Conservation (phyloP, 768 basidiomycete genomes). For the Udeniomyces megalosporus region DNA sequence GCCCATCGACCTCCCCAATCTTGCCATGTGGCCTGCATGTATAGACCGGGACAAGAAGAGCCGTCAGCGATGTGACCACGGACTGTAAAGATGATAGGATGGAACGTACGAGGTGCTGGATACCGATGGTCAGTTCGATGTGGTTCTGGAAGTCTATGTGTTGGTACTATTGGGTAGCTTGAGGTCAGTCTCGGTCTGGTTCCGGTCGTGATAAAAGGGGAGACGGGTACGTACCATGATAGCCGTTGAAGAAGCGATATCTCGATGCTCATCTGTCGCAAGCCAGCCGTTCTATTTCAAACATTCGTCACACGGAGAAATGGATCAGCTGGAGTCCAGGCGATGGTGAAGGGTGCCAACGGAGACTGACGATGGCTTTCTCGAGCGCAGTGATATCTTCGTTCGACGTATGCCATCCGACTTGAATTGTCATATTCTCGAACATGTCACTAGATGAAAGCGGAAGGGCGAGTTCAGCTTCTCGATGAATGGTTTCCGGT, state of each 20-base stretch:
- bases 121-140: conserved; percentile 51
- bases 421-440: conserved; percentile 11
- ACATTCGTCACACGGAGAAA: no score
- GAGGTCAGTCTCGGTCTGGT: background rate
- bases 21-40: conserved; percentile 20
- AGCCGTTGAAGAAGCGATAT: conserved; percentile 54
- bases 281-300: conserved; percentile 37
- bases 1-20: conserved; percentile 49
- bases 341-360: no score
- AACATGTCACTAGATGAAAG: background rate
- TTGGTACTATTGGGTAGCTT: conserved; percentile 26
- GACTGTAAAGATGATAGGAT: background rate
- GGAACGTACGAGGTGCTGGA: conserved; percentile 31
- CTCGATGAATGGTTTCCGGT: no score
- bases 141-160: conserved; percentile 50
- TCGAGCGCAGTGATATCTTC: conserved; percentile 46
- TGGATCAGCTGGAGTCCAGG: no score
- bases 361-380: conserved; percentile 40
- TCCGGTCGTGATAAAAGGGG: background rate
- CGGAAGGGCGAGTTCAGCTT: no score
- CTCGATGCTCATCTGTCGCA: conserved; percentile 58
- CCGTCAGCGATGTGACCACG: background rate
- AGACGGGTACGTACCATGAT: conserved; percentile 29
- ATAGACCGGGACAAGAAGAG: background rate
- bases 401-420: conserved; percentile 11